Evolutionary conservation across 1,284 basidiomycete genomes (phyloP), one percentile per base, ranked within the genome.

Genomic region (Moesziomyces globuligerus): DNA sequence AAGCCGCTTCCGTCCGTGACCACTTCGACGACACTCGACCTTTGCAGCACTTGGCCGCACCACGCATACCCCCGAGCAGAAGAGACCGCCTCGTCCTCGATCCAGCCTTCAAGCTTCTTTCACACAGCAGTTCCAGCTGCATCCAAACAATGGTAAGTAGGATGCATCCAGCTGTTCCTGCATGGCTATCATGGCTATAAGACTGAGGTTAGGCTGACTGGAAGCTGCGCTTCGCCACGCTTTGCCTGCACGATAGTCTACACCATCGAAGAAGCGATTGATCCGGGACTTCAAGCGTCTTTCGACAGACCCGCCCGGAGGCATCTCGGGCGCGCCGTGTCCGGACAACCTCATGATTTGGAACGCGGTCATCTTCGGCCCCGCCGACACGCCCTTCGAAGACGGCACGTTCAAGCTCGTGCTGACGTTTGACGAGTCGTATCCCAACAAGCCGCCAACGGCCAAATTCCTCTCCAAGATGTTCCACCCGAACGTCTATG

Each of bases 401-500:
- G 95, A 98, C 79, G 95, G 95, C 65, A 98, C 95, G 13, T 98
- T 98, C 89, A 94, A 95, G 79, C 90, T 97, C 18, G 87, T 94
- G 34, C 87, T 98, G 48, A 93, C 91, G 0, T 98, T 98, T 78
- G 94, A 97, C 83, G 95, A 98, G 82, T 91, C 92, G 3, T 98
- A 98, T 83, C 95, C 95, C 17, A 98, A 97, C 86, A 97, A 97
- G 83, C 93, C 95, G 0, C 95, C 95, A 6, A 91, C 91, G 2
- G 95, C 98, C 76, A 94, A 95, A 82, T 98, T 98, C 86, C 87
- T 98, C 24, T 93, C 91, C 43, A 90, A 93, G 69, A 98, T 97
- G 94, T 98, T 98, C 85, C 95, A 98, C 83, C 95, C 95, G 0
- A 98, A 98, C 84, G 94, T 98, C 15, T 98, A 98, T 84, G 92